Evolutionary conservation across 2,329 filamentous ascomycete species (phyloP).

Genomic region (Neocatenulostroma microsporum): DNA sequence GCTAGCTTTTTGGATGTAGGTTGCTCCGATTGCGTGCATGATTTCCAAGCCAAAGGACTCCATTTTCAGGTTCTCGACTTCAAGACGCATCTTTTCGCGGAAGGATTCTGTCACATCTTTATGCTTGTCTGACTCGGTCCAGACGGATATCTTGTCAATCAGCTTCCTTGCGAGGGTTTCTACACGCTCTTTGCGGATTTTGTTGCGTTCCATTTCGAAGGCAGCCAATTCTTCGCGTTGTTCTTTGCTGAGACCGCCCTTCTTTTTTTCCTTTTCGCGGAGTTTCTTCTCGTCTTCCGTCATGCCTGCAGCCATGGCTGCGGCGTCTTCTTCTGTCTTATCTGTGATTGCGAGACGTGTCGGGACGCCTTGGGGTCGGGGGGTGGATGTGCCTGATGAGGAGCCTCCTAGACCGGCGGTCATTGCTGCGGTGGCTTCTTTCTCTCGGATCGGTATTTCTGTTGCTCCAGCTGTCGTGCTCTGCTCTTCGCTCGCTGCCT

Average conservation of each 20-base stretch:
- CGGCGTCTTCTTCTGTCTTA: constrained; percentile 69
- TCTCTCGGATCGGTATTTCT: constrained; percentile 10
- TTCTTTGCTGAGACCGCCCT: constrained; percentile 77
- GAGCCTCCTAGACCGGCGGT: constrained; percentile 14
- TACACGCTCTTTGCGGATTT: constrained; percentile 81
- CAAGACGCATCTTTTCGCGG: constrained; percentile 85
- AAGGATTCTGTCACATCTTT: constrained; percentile 78
- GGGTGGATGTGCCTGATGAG: constrained; percentile 35
- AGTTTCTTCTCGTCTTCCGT: constrained; percentile 68
- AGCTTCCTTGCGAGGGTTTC: constrained; percentile 77
- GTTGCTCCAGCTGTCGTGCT: constrained; percentile 5
- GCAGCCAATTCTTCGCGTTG: constrained; percentile 86
- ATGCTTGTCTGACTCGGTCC: constrained; percentile 95
- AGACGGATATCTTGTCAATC: constrained; percentile 80
- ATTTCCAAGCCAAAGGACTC: constrained; percentile 97
- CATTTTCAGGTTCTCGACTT: constrained; percentile 98
- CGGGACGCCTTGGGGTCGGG: constrained; percentile 53
- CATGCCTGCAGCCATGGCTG: constrained; percentile 56
- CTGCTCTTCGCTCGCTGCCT: constrained; percentile 10
- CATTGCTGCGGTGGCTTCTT: constrained; percentile 11
- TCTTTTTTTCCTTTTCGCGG: constrained; percentile 80
- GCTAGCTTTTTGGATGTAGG: constrained; percentile 80
- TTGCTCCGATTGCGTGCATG: constrained; percentile 85
- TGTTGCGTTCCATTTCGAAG: constrained; percentile 77
- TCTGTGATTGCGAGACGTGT: constrained; percentile 84